phyloP scores from a whole-genome alignment of 1,284 basidiomycete species.

The Sporisorium scitamineum region DNA sequence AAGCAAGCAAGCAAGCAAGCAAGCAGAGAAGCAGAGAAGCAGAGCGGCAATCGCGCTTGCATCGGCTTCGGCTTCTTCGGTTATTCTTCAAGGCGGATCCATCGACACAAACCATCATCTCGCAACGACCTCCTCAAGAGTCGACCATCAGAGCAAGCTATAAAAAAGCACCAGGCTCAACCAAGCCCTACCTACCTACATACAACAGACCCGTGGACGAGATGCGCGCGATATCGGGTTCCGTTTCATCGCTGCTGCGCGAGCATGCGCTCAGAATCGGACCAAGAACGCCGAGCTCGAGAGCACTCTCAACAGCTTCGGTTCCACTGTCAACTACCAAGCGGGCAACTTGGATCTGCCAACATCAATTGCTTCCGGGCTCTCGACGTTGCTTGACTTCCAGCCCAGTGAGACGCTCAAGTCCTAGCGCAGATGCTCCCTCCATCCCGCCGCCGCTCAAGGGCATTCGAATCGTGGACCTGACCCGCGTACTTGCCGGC shows the following conservation, averaged over 20 bases:
- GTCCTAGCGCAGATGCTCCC: constrained; percentile 23
- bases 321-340: neutral
- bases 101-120: neutral
- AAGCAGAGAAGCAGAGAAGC: too few species aligned
- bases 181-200: neutral
- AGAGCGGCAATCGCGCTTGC: constrained; percentile 27
- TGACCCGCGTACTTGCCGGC: constrained; percentile 88
- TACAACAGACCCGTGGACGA: neutral
- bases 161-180: neutral
- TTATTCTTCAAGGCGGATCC: constrained; percentile 2
- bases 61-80: constrained; percentile 43
- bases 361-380: neutral
- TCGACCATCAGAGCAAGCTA: neutral
- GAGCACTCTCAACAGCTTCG: neutral
- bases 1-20: too few species aligned
- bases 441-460: constrained; percentile 76
- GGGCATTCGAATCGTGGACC: constrained; percentile 83
- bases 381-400: constrained; percentile 6
- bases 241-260: constrained; percentile 17
- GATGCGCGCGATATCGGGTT: constrained; percentile 11
- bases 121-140: neutral
- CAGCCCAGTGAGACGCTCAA: constrained; percentile 3
- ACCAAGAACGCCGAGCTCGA: neutral
- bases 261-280: neutral
- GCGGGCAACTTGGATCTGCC: neutral